A percentile compares a stretch with the other conserved stretches of the same genome.
Evolutionary conservation across 805 yeast species (phyloP).

Genomic region (Candida tammaniensis): DNA sequence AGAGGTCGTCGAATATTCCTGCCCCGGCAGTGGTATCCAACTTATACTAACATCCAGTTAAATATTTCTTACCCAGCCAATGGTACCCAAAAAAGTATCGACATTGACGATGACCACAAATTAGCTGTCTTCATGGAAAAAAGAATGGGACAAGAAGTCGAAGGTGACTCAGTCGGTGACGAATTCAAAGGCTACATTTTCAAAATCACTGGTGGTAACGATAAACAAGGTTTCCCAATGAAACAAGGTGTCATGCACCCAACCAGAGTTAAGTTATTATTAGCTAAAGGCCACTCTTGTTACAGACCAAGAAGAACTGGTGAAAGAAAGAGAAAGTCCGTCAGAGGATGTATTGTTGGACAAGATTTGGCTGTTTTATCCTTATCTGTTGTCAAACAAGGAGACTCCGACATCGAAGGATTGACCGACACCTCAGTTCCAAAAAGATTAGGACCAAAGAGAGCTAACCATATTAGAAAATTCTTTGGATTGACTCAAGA

Average conservation of each 20-base stretch:
- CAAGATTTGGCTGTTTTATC: conserved; percentile 95
- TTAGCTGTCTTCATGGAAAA: conserved; percentile 97
- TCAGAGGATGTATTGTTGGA: conserved; percentile 99
- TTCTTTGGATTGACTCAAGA: conserved; percentile 97
- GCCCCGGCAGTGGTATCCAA: too few species aligned
- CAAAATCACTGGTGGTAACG: conserved; percentile 99
- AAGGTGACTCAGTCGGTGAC: conserved; percentile 97
- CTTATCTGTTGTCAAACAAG: conserved; percentile 92
- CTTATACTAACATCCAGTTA: conserved; percentile 58
- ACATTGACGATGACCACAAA: conserved; percentile 98
- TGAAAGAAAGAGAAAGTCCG: conserved; percentile 99
- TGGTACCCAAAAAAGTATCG: conserved; percentile 98
- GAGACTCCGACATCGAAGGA: conserved; percentile 94
- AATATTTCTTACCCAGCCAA: conserved; percentile 99
- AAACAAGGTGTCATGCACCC: conserved; percentile 99
- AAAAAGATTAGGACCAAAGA: conserved; percentile 99
- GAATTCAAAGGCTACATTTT: conserved; percentile 99
- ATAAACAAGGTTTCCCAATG: conserved; percentile 99
- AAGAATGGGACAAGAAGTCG: conserved; percentile 99
- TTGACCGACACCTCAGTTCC: conserved; percentile 92
- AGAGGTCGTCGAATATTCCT: too few species aligned
- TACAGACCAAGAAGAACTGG: conserved; percentile 99
- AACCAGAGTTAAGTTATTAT: conserved; percentile 96
- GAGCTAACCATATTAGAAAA: conserved; percentile 99
- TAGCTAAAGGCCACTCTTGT: conserved; percentile 93